A percentile compares a stretch with the other conserved stretches of the same genome.
phyloP scores from a whole-genome alignment of 768 basidiomycete species.

The Russula abietina region DNA sequence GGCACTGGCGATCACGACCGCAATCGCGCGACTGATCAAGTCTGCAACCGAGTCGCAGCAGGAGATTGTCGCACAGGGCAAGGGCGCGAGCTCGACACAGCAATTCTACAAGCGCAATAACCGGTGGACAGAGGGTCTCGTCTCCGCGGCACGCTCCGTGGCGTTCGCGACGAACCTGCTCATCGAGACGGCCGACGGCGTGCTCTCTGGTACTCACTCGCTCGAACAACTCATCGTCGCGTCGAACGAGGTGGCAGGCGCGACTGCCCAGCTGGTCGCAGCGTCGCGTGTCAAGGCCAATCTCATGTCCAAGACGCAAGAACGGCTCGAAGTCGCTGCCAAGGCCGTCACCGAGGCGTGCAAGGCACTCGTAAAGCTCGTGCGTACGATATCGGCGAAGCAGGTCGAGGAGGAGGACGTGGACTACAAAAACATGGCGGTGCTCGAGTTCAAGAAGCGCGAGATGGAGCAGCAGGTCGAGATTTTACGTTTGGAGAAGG shows the following conservation, averaged over 20 bases:
- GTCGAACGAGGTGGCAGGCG: conserved; percentile 97
- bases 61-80: conserved; percentile 95
- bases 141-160: conserved; percentile 95
- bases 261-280: conserved; percentile 97
- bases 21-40: conserved; percentile 89
- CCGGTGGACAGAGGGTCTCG: conserved; percentile 98
- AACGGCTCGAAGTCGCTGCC: conserved; percentile 90
- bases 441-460: conserved; percentile 89
- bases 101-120: conserved; percentile 99
- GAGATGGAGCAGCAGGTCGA: conserved; percentile 99
- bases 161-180: conserved; percentile 93
- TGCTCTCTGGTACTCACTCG: conserved; percentile 92
- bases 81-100: conserved; percentile 83
- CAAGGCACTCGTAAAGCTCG: conserved; percentile 91
- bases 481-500: conserved; percentile 93
- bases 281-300: conserved; percentile 98
- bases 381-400: conserved; percentile 88
- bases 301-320: conserved; percentile 98
- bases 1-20: conserved; percentile 91
- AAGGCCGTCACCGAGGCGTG: conserved; percentile 98
- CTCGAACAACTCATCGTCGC: conserved; percentile 98
- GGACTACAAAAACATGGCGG: conserved; percentile 86
- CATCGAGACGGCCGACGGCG: conserved; percentile 97
- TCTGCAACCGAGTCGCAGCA: conserved; percentile 98
- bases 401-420: conserved; percentile 75